Base-by-base conservation (phyloP, 495 filamentous ascomycete species). In the Aspergillus panamensis region DNA sequence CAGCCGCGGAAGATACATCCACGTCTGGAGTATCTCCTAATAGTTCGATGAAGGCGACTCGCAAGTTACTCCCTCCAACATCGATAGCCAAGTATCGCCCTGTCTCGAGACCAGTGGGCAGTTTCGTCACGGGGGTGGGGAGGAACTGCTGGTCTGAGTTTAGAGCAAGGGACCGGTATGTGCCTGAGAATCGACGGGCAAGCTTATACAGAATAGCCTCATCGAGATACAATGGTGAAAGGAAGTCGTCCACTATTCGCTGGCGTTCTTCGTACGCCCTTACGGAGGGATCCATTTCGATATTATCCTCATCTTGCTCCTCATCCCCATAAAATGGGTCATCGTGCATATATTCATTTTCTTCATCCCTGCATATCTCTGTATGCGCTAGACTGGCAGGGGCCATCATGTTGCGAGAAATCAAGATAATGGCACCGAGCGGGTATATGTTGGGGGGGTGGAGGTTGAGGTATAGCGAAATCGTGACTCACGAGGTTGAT, bases 51-150 rank as follows among this genome's bases (percentile, higher is more conserved):
- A 92, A 89, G 39, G 85, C 88, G 8, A 92, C 89, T 48, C 90
- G 80, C 19, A 94, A 73, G 59, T 94, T 94, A 17, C 86, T 89
- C 16, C 90, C 90, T 31, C 90, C 90, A 40, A 92, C 87, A 70
- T 92, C 89, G 57, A 91, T 90, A 10, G 87, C 87, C 6, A 92
- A 74, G 63, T 85, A 90, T 31, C 84, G 87, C 59, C 88, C 89
- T 6, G 75, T 81, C 58, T 86, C 86, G 40, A 81, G 69, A 9
- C 82, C 84, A 0, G 69, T 79, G 1, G 88, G 88, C 32, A 89
- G 74, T 56, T 84, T 83, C 32, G 87, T 90, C 56, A 94, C 86
- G 3, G 90, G 90, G 3, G 89, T 94, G 3, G 89, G 81, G 30
- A 94, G 74, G 55, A 92, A 92, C 66, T 92, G 89, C 44, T 89